Evolutionary conservation across 805 yeast genomes (phyloP), one percentile per base, ranked within the genome.

Genomic region (Yarrowia sp.): DNA sequence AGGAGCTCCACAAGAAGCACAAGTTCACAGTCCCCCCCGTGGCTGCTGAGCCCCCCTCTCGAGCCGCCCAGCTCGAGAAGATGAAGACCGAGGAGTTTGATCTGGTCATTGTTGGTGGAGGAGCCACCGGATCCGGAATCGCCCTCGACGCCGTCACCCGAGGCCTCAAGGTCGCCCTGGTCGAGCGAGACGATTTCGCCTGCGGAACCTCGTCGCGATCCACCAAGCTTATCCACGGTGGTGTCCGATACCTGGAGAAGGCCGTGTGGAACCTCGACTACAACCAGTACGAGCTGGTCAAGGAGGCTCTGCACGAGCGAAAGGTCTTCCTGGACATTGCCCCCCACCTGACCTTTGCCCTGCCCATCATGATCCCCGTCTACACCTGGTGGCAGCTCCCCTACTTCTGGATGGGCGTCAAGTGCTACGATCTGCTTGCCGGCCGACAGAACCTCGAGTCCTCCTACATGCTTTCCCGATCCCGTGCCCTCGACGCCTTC

Each of bases 151-250:
- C 97, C 43, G 85, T 89, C 36, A 85, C 96, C 50, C 85, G 98
- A 78, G 98, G 98, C 58, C 85, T 92, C 72, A 90, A 91, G 75
- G 97, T 92, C 50, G 90, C 96, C 64, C 78, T 93, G 68, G 84
- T 93, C 69, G 98, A 93, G 79, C 89, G 89, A 76, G 87, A 86
- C 71, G 98, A 93, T 81, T 93, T 90, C 76, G 97, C 97, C 9
- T 84, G 92, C 10, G 97, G 97, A 49, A 94, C 98, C 15, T 90
- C 96, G 9, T 92, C 97, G 42, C 90, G 92, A 74, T 90, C 97
- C 15, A 93, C 98, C 60, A 93, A 93, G 80, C 90, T 93, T 87
- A 97, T 97, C 52, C 98, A 93, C 76, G 98, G 98, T 72, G 98
- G 98, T 77, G 97, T 93, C 50, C 84, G 98, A 74, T 93, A 93